Percentiles rank a stretch among this genome's conserved stretches.
Evolutionary conservation across 2,329 filamentous ascomycete genomes (phyloP).

Genomic region (Trematosphaeria pertusa): DNA sequence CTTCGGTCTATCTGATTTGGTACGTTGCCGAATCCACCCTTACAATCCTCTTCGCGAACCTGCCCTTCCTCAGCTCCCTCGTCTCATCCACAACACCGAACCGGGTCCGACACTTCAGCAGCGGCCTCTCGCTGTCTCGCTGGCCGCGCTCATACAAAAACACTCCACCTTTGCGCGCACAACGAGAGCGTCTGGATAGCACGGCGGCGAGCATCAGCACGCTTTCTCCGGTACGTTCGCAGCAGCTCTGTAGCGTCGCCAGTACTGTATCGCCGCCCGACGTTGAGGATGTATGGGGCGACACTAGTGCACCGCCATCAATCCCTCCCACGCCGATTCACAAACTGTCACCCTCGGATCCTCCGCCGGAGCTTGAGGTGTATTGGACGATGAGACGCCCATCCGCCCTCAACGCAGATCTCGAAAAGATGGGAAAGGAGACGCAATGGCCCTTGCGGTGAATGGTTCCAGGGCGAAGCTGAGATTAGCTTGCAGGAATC

Average conservation of each 20-base stretch:
- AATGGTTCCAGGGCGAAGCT: no score
- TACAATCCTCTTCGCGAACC: constrained; percentile 33
- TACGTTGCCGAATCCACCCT: constrained; percentile 24
- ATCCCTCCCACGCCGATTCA: constrained; percentile 8
- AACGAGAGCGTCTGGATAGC: constrained; percentile 9
- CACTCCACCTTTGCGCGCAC: constrained; percentile 3
- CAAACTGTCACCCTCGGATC: constrained; percentile 9
- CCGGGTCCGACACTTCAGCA: constrained; percentile 20
- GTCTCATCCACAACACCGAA: constrained; percentile 22
- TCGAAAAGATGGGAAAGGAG: not conserved
- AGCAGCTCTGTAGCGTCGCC: not conserved
- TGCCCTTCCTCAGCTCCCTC: constrained; percentile 36
- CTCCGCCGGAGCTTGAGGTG: constrained; percentile 17
- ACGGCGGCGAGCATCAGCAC: constrained; percentile 10
- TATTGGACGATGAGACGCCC: constrained; percentile 8
- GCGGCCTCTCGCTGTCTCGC: constrained; percentile 14
- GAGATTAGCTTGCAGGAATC: no score
- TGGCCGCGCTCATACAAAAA: constrained; percentile 14
- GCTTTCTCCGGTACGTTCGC: not conserved
- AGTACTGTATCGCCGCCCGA: constrained; percentile 1
- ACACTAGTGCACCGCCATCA: not conserved
- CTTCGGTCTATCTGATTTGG: constrained; percentile 20
- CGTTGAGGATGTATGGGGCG: constrained; percentile 6
- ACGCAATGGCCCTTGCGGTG: not conserved
- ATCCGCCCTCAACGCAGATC: not conserved